Evolutionary conservation across 2,329 filamentous ascomycete genomes (phyloP), one percentile per base, ranked within the genome.

Genomic region (Esteya vermicola): DNA sequence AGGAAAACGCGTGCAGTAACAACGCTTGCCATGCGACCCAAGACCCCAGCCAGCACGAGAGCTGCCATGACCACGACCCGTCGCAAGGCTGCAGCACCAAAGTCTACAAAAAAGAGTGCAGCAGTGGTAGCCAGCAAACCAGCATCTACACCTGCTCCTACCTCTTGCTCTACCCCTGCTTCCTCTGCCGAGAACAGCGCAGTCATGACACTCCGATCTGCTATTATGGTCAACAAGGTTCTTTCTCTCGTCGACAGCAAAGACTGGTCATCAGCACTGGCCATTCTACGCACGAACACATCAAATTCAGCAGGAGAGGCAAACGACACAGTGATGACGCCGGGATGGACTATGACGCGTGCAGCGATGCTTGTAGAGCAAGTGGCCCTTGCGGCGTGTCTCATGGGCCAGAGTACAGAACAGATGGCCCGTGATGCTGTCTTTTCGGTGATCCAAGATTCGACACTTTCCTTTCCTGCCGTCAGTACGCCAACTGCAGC

Each of bases 371-470:
- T 65, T 40, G 70, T 49, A 47, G 64, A 75, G 42, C 71, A 76
- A 30, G 67, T 84, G 40, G 67, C 75, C 10, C 74, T 73, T 42
- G 83, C 81, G 18, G 75, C 75, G 40, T 75, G 80, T 34, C 70
- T 82, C 33, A 65, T 85, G 44, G 68, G 75, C 14, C 71, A 81
- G 55, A 81, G 78, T 45, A 67, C 81, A 50, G 74, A 80, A 35
- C 70, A 80, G 51, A 83, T 94, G 64, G 71, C 78, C 12, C 70
- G 72, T 5, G 84, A 94, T 57, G 79, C 88, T 3, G 81, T 91
- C 4, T 93, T 89, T 56, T 93, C 85, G 16, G 82, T 89, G 9
- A 71, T 96, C 14, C 84, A 89, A 34, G 91, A 98, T 51, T 95
- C 91, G 1, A 94, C 86, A 0, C 78, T 95, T 21, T 93, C 86